Percentiles rank a stretch among this genome's conserved stretches.
Conservation (phyloP, 345 rosid species). For the Eucalyptus camaldulensis region DNA sequence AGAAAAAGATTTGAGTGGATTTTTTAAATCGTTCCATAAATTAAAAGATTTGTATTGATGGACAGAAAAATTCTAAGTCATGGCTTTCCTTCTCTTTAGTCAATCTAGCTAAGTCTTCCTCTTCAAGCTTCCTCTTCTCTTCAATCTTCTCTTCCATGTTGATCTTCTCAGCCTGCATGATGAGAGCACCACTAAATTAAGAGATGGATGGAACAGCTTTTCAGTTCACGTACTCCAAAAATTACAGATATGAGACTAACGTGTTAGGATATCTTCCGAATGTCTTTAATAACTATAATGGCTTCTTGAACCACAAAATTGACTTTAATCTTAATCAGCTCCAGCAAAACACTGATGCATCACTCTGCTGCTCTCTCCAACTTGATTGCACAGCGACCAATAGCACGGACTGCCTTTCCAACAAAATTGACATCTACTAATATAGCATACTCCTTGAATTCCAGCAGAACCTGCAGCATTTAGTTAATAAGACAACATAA, state of each 20-base stretch:
- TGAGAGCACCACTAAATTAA: not conserved
- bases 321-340: conserved; percentile 96
- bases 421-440: conserved; percentile 98
- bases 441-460: conserved; percentile 97
- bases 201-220: not conserved
- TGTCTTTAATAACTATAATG: conserved; percentile 95
- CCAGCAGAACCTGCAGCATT: conserved; percentile 69
- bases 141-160: conserved; percentile 38
- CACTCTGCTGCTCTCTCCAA: conserved; percentile 98
- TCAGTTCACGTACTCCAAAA: not conserved
- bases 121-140: conserved; percentile 28
- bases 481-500: not conserved
- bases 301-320: conserved; percentile 99
- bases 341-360: conserved; percentile 96
- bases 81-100: conserved; percentile 16
- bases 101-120: conserved; percentile 19
- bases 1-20: too few relatives aligned
- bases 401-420: conserved; percentile 96
- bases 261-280: conserved; percentile 99
- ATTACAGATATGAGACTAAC: conserved; percentile 12
- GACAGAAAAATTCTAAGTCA: not conserved
- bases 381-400: conserved; percentile 97
- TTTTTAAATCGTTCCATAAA: not conserved
- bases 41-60: not conserved
- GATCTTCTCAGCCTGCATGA: conserved; percentile 19